Percentiles rank a stretch among this genome's conserved stretches.
phyloP scores from a whole-genome alignment of 2,329 filamentous ascomycete species.

The Apiospora arundinis region DNA sequence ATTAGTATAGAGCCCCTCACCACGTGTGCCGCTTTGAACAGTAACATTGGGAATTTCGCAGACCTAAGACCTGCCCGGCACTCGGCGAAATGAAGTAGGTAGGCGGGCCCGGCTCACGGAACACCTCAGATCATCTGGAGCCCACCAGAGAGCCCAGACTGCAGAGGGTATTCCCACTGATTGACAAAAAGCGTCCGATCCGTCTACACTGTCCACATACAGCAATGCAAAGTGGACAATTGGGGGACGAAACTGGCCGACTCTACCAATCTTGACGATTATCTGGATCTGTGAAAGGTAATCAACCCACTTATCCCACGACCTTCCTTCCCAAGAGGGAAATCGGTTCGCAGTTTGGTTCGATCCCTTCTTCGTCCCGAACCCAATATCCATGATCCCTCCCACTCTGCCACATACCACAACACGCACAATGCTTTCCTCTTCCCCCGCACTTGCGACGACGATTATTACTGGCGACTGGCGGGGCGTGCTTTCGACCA shows the following conservation, averaged over 20 bases:
- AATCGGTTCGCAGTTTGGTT: slow-evolving; percentile 7
- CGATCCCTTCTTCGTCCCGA: background rate
- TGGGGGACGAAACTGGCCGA: background rate
- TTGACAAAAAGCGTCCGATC: background rate
- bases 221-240: background rate
- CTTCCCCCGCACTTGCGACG: slow-evolving; percentile 9
- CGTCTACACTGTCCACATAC: background rate
- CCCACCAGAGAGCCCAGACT: background rate
- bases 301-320: background rate
- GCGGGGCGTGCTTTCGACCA: background rate
- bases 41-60: background rate
- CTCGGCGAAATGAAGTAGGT: background rate
- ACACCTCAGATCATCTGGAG: background rate
- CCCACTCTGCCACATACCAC: background rate
- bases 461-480: background rate
- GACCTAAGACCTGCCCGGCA: background rate
- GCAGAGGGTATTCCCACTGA: background rate
- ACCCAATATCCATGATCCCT: slow-evolving; percentile 1
- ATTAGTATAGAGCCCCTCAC: background rate
- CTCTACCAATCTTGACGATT: background rate
- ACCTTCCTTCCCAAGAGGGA: background rate
- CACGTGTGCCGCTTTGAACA: background rate
- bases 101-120: background rate
- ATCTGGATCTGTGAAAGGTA: background rate
- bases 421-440: background rate